Percentiles rank a stretch among this genome's conserved stretches.
Conservation (phyloP, 208 protist species). For the Trichomonas tenax region DNA sequence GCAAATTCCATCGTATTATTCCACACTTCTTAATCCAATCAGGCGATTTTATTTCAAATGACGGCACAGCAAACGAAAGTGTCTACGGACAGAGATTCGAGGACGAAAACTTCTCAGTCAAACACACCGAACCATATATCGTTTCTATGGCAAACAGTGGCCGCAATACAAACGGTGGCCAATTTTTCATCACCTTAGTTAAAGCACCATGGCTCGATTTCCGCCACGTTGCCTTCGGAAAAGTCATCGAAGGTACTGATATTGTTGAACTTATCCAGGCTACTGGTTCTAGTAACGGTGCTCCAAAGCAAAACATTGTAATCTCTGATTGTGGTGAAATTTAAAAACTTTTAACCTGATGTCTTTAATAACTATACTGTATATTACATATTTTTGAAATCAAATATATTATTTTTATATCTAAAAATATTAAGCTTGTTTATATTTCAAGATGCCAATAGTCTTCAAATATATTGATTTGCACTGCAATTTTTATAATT, state of each 20-base stretch:
- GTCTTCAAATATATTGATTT: too few relatives aligned
- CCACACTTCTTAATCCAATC: conserved; percentile 58
- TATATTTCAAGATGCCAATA: too few relatives aligned
- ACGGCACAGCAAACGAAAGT: conserved; percentile 53
- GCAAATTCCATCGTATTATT: conserved; percentile 55
- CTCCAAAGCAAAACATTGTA: neutral
- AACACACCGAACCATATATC: conserved; percentile 40
- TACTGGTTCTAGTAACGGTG: conserved; percentile 17
- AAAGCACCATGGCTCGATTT: conserved; percentile 47
- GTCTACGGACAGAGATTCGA: conserved; percentile 43
- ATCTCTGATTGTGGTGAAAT: conserved; percentile 21
- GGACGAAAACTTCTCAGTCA: conserved; percentile 42
- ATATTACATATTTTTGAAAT: too few relatives aligned
- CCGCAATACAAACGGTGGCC: conserved; percentile 51
- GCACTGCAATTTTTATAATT: too few relatives aligned
- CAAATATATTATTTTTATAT: too few relatives aligned
- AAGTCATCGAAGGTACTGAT: conserved; percentile 51
- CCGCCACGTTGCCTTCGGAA: conserved; percentile 57
- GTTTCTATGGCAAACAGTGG: conserved; percentile 63
- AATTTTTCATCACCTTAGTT: conserved; percentile 60
- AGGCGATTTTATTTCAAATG: conserved; percentile 52
- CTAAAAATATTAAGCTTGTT: too few relatives aligned
- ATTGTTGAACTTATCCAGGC: conserved; percentile 46
- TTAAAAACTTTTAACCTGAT: neutral
- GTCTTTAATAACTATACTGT: neutral